These are phyloP conservation scores for Penicillium sp. DNA, from an alignment of 2,329 filamentous ascomycete genomes.

Conservation along the genomic window DNA sequence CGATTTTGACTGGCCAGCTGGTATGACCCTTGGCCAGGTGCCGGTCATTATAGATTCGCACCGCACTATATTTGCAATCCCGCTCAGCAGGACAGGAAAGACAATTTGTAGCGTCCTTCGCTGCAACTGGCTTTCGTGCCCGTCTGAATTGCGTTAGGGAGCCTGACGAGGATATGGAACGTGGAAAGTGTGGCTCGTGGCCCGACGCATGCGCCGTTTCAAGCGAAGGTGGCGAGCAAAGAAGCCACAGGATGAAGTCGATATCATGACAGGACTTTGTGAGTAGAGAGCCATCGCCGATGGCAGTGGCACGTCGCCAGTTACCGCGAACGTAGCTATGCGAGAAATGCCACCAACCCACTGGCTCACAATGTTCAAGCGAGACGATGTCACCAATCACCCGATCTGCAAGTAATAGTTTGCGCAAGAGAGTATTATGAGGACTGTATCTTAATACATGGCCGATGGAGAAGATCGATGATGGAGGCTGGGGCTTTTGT, in stretches of 20 bases:
- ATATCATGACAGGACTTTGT: slow-evolving; percentile 98
- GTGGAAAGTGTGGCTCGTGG: slow-evolving; percentile 69
- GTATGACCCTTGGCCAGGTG: slow-evolving; percentile 69
- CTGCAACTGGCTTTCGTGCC: slow-evolving; percentile 73
- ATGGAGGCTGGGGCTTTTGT: slow-evolving; percentile 22
- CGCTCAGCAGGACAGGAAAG: slow-evolving; percentile 74
- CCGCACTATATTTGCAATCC: slow-evolving; percentile 82
- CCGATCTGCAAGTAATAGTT: slow-evolving; percentile 73
- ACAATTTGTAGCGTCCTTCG: slow-evolving; percentile 83
- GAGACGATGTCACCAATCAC: slow-evolving; percentile 84
- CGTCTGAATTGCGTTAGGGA: slow-evolving; percentile 77
- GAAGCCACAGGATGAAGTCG: slow-evolving; percentile 87
- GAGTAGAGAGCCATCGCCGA: slow-evolving; percentile 77
- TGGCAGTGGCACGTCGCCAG: slow-evolving; percentile 78
- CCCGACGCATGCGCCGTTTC: slow-evolving; percentile 29
- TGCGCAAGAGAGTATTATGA: slow-evolving; percentile 83
- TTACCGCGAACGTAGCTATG: slow-evolving; percentile 92
- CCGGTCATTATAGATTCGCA: slow-evolving; percentile 76
- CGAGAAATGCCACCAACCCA: slow-evolving; percentile 95
- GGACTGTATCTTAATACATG: slow-evolving; percentile 93
- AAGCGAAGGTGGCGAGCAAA: slow-evolving; percentile 69
- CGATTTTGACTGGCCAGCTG: slow-evolving; percentile 83
- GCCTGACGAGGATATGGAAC: slow-evolving; percentile 75
- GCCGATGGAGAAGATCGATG: slow-evolving; percentile 80
- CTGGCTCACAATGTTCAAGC: slow-evolving; percentile 88